Evolutionary conservation across 2,329 filamentous ascomycete genomes (phyloP).

Genomic region (Cordyceps farinosa): DNA sequence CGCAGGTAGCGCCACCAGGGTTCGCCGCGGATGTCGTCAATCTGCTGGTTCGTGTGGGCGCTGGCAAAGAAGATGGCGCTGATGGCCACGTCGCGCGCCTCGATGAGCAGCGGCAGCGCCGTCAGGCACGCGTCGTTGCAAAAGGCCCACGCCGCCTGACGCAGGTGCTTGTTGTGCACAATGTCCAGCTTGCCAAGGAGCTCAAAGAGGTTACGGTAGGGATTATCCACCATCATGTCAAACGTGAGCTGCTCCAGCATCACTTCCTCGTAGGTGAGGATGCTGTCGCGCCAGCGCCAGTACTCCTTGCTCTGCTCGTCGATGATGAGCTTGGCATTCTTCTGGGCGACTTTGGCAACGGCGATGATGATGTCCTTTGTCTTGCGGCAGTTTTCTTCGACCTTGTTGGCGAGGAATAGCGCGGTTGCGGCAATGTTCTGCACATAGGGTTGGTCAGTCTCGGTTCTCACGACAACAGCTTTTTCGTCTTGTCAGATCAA

Average conservation of each 20-base stretch:
- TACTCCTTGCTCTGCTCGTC: slow-evolving; percentile 98
- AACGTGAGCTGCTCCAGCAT: slow-evolving; percentile 92
- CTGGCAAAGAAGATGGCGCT: slow-evolving; percentile 84
- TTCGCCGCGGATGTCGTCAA: slow-evolving; percentile 71
- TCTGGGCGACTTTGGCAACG: slow-evolving; percentile 90
- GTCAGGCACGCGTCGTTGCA: slow-evolving; percentile 88
- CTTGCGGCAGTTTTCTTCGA: slow-evolving; percentile 94
- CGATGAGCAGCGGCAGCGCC: slow-evolving; percentile 75
- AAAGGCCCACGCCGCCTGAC: slow-evolving; percentile 89
- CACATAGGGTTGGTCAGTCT: background rate
- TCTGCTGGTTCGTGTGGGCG: slow-evolving; percentile 66
- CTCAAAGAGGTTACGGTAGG: slow-evolving; percentile 80
- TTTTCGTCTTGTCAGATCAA: background rate
- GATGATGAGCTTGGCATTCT: slow-evolving; percentile 83
- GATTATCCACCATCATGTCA: slow-evolving; percentile 85
- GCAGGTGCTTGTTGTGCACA: slow-evolving; percentile 74
- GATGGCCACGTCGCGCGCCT: slow-evolving; percentile 76
- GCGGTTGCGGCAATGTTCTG: slow-evolving; percentile 84
- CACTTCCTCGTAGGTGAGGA: slow-evolving; percentile 86
- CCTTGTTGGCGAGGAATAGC: slow-evolving; percentile 92
- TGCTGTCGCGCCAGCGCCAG: slow-evolving; percentile 95
- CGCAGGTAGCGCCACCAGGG: slow-evolving; percentile 85
- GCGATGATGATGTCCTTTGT: slow-evolving; percentile 93
- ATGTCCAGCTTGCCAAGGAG: slow-evolving; percentile 70
- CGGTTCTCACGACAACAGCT: too few relatives aligned